Evolutionary conservation across 257 asterid species (phyloP), one percentile per base, ranked within the genome.

Genomic region (Verbascum thapsus): DNA sequence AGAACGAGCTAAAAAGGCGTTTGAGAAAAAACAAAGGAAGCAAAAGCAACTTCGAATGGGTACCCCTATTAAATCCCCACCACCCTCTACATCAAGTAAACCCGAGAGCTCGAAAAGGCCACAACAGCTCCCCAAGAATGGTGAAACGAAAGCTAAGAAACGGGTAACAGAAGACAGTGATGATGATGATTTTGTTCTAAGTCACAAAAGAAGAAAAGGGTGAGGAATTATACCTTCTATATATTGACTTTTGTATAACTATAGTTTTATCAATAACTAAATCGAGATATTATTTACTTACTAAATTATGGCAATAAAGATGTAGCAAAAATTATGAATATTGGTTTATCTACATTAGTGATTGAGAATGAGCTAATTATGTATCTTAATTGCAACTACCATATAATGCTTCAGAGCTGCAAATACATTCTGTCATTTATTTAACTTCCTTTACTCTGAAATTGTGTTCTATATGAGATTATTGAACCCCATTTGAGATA

Each of bases 21-120:
- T 73, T 0, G 98, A 91, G 79, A 89, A 81, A 69, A 88, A 88
- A 72, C 96, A 84, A 77, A 84, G 83, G 85, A 86, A 91, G 80
- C 90, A 80, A 64, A 91, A 88, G 74, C 95, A 86, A 51, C 80
- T 75, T 3, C 73, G 96, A 13, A 49, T 30, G 10, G 95, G 96
- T 10, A 83, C 85, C 37, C 95, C 98, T 7, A 59, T 82, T 8
- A 91, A 91, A 78, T 79, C 90, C 49, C 83, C 87, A 12, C 82
- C 87, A 3, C 85, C 80, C 1, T 59, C 68, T 22, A 5, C 64
- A 7, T 63, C 80, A 22, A 72, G 64, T 65, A 84, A 70, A 67
- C 79, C 87, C 1, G 95, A 69, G 82, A 90, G 78, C 51, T 85
- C 95, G 16, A 80, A 69, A 66, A 74, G 65, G 75, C 81, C 64